Evolutionary conservation across 2,329 filamentous ascomycete species (phyloP).

Genomic region (Mycosphaerella arachidis): DNA sequence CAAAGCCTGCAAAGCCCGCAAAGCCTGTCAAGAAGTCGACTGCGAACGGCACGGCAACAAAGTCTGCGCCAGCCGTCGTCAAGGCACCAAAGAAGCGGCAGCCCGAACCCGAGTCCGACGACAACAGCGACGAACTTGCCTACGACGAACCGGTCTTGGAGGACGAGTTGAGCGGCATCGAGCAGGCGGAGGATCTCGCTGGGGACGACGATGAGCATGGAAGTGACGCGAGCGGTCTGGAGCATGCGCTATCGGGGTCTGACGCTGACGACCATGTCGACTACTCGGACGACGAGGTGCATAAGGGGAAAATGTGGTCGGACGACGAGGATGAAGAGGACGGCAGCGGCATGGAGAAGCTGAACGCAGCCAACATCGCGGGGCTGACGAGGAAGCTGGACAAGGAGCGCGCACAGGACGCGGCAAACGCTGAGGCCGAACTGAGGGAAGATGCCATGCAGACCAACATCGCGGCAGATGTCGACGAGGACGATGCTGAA

Average conservation of each 20-base stretch:
- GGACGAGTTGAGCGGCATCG: constrained; percentile 45
- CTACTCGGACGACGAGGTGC: constrained; percentile 63
- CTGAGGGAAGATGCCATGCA: constrained; percentile 79
- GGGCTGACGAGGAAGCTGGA: constrained; percentile 85
- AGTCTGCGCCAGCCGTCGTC: constrained; percentile 12
- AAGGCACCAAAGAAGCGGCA: constrained; percentile 33
- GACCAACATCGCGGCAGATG: constrained; percentile 80
- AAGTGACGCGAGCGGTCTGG: constrained; percentile 31
- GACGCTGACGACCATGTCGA: constrained; percentile 43
- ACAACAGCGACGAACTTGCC: constrained; percentile 24
- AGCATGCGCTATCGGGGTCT: constrained; percentile 36
- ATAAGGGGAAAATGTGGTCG: constrained; percentile 70
- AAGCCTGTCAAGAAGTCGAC: constrained; percentile 37
- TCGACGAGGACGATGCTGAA: constrained; percentile 54
- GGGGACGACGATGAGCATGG: constrained; percentile 31
- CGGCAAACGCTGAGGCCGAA: constrained; percentile 78
- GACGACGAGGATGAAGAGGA: constrained; percentile 81
- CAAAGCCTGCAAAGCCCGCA: constrained; percentile 38
- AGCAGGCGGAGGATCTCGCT: constrained; percentile 23
- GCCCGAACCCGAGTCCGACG: constrained; percentile 21
- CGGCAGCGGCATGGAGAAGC: constrained; percentile 77
- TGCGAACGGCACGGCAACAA: constrained; percentile 32
- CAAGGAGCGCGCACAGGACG: constrained; percentile 68
- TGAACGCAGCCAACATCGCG: constrained; percentile 94
- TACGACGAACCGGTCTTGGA: constrained; percentile 32